Conservation (phyloP, 192 early-diverging fungal genomes). For the Backusella liffmaniae region DNA sequence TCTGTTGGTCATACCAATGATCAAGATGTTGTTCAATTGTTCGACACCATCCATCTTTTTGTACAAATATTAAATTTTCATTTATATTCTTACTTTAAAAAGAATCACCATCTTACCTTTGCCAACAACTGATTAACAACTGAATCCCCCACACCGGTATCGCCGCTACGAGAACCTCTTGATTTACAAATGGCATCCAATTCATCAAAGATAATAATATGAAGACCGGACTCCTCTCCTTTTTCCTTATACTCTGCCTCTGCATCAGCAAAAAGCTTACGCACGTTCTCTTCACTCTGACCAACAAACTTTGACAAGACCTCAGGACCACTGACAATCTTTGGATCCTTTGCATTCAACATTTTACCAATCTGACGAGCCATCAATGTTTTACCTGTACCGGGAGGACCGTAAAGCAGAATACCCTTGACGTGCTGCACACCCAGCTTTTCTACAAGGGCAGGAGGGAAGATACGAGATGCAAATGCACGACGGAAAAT, state of each 20-base stretch:
- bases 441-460: constrained; percentile 91
- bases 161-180: constrained; percentile 87
- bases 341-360: constrained; percentile 92
- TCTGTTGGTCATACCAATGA: constrained; percentile 99
- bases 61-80: background rate
- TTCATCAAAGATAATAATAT: constrained; percentile 99
- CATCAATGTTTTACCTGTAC: constrained; percentile 97
- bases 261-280: constrained; percentile 93
- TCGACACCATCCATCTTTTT: constrained; percentile 95
- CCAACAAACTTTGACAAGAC: constrained; percentile 97
- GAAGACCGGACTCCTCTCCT: constrained; percentile 86
- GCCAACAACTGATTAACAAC: constrained; percentile 97
- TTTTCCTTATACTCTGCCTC: constrained; percentile 93
- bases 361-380: constrained; percentile 99
- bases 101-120: constrained; percentile 50
- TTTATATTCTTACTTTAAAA: background rate
- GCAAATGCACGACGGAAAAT: constrained; percentile 98
- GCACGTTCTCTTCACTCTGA: constrained; percentile 94
- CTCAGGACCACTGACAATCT: constrained; percentile 96
- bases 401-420: constrained; percentile 88
- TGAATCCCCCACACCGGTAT: constrained; percentile 94
- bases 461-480: constrained; percentile 93
- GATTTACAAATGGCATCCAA: constrained; percentile 99
- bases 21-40: constrained; percentile 96
- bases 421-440: constrained; percentile 98